Evolutionary conservation across 768 basidiomycete genomes (phyloP).

Genomic region (Phlegmacium glaucopus): DNA sequence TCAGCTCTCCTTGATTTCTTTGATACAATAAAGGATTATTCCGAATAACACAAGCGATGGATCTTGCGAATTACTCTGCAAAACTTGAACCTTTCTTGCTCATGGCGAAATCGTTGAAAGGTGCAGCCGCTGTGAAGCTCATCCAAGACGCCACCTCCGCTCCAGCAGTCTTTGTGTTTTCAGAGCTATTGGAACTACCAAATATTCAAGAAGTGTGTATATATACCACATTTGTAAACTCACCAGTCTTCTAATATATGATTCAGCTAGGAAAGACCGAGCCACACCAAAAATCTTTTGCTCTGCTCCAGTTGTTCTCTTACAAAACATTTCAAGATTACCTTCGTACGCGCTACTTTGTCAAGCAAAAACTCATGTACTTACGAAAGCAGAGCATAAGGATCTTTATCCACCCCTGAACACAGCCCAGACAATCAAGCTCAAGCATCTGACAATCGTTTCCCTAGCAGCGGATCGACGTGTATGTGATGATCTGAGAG

Average conservation of each 20-base stretch:
- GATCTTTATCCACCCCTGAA: conserved; percentile 65
- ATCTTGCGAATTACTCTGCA: conserved; percentile 58
- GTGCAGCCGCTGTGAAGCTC: conserved; percentile 89
- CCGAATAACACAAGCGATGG: conserved; percentile 36
- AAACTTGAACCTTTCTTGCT: conserved; percentile 89
- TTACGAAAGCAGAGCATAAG: conserved; percentile 53
- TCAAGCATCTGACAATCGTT: conserved; percentile 92
- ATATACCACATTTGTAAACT: background rate
- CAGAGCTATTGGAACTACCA: conserved; percentile 78
- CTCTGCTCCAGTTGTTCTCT: conserved; percentile 82
- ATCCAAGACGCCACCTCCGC: conserved; percentile 84
- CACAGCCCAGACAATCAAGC: conserved; percentile 73
- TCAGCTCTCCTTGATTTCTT: too few relatives aligned
- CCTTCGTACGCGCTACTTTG: conserved; percentile 45
- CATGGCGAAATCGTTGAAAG: conserved; percentile 89
- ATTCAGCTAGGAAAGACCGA: conserved; percentile 64
- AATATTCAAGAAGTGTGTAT: conserved; percentile 77
- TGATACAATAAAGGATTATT: too few relatives aligned
- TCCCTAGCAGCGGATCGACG: conserved; percentile 75
- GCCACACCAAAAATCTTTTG: conserved; percentile 56
- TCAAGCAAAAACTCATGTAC: conserved; percentile 1
- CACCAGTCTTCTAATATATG: background rate
- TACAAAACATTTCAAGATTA: conserved; percentile 88
- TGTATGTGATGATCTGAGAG: conserved; percentile 40
- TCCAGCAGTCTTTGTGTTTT: conserved; percentile 89